Conservation (phyloP, 2,329 filamentous ascomycete species). For the Talaromyces sp. region DNA sequence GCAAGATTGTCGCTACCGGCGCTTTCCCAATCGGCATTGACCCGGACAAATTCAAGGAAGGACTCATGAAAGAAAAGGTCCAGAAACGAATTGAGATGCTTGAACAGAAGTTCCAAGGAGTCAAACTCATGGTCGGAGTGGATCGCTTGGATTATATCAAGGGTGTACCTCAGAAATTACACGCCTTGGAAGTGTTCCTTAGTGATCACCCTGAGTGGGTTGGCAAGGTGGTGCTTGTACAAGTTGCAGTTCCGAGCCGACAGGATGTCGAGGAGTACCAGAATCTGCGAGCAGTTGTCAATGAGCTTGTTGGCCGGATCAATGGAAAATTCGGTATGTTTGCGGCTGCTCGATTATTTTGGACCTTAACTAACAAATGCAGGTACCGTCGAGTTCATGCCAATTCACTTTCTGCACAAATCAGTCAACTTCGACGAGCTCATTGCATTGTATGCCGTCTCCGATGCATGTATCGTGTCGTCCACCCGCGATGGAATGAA, state of each 20-base stretch:
- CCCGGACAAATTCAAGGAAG: slow-evolving; percentile 88
- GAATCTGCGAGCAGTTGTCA: slow-evolving; percentile 87
- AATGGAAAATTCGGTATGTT: slow-evolving; percentile 78
- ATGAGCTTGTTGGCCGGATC: slow-evolving; percentile 90
- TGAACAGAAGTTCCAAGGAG: slow-evolving; percentile 83
- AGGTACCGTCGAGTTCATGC: slow-evolving; percentile 93
- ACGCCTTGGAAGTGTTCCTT: slow-evolving; percentile 89
- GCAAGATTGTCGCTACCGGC: slow-evolving; percentile 79
- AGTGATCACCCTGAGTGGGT: slow-evolving; percentile 96
- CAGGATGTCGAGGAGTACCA: slow-evolving; percentile 97
- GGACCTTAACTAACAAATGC: background rate
- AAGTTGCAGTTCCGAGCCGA: slow-evolving; percentile 86
- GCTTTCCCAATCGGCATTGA: slow-evolving; percentile 96
- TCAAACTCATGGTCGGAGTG: slow-evolving; percentile 91
- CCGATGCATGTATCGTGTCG: slow-evolving; percentile 83
- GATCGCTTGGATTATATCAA: slow-evolving; percentile 97
- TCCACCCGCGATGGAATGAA: slow-evolving; percentile 96
- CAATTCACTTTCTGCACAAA: slow-evolving; percentile 95
- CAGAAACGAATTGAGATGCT: slow-evolving; percentile 79
- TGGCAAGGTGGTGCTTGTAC: slow-evolving; percentile 88
- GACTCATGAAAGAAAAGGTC: slow-evolving; percentile 75
- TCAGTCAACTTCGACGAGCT: slow-evolving; percentile 90
- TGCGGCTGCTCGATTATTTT: background rate
- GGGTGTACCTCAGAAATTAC: slow-evolving; percentile 90
- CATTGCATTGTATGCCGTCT: slow-evolving; percentile 83